Evolutionary conservation across 108 stramenopile species (phyloP), one percentile per base, ranked within the genome.

Genomic region (Pseudonitzschia multistriata): DNA sequence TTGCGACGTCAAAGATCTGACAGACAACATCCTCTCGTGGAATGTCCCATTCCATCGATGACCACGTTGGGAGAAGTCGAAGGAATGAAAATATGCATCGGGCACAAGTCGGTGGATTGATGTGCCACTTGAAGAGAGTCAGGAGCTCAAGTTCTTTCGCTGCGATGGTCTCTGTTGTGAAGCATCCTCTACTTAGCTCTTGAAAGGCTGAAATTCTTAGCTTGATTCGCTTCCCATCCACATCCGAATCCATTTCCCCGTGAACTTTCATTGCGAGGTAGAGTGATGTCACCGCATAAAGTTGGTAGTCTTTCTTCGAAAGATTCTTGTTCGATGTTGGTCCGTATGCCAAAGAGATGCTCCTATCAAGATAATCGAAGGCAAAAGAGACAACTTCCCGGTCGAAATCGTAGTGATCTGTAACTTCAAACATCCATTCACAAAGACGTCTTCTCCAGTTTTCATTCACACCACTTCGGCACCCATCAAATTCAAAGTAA

Each of bases 211-310:
- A 73, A 31, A 84, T 70, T 28, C 62, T 67, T 31, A 84, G 67
- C 63, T 76, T 84, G 47, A 81, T 59, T 25, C 79, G 68, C 22
- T 49, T 56, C 25, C 76, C 71, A 31, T 79, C 57, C 21, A 47
- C 28, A 15, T 47, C 39, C 13, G 78, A 57, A 24, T 79, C 83
- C 30, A 70, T 72, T 72, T 86, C 85, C 10, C 79, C 86, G 55
- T 88, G 88, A 8, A 86, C 40, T 63, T 89, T 89, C 67, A 89
- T 76, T 22, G 88, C 85, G 17, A 85, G 82, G 53, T 82, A 89
- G 56, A 89, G 80, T 10, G 74, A 77, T 25, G 85, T 75, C 8
- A 84, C 79, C 35, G 88, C 88, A 48, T 83, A 31, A 3, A 89
- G 73, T 52, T 89, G 88, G 69, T 77, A 77, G 25, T 78, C 62